Conservation (phyloP, 1,284 basidiomycete genomes). For the Irpex rosettiformis region DNA sequence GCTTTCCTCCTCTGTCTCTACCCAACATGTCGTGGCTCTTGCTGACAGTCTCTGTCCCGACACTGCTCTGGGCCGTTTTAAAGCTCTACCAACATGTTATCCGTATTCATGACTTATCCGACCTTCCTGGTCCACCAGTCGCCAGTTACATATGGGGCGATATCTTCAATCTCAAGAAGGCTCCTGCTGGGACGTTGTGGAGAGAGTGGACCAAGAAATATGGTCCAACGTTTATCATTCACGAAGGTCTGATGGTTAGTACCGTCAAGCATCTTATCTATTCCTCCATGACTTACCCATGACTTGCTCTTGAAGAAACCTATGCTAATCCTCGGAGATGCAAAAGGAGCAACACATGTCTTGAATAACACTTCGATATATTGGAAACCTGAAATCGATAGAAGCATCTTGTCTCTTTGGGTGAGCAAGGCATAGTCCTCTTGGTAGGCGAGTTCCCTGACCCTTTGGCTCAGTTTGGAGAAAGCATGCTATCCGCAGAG, state of each 20-base stretch:
- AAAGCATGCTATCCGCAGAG: conserved; percentile 11
- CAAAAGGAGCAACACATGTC: conserved; percentile 13
- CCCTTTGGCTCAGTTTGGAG: conserved; percentile 10
- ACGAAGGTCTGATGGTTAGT: conserved; percentile 10
- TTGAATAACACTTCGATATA: conserved; percentile 8
- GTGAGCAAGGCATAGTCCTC: too few species aligned
- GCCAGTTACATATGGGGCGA: background rate
- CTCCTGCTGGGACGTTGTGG: background rate
- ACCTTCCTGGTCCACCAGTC: background rate
- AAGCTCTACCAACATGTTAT: background rate
- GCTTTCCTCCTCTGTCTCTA: background rate
- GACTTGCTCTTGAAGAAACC: conserved; percentile 4
- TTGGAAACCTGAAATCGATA: conserved; percentile 5
- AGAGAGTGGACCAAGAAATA: background rate
- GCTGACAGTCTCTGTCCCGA: background rate
- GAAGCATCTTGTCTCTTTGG: conserved; percentile 7
- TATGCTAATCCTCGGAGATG: conserved; percentile 11
- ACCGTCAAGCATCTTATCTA: background rate
- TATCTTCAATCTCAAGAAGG: background rate
- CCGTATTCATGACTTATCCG: background rate
- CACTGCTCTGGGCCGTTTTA: background rate
- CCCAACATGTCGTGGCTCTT: background rate
- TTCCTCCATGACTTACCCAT: background rate
- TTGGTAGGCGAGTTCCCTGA: too few species aligned
- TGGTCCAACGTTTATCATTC: conserved; percentile 9